Percentiles rank a stretch among this genome's conserved stretches.
Conservation (phyloP, 108 stramenopile species). For the Cylindrotheca closterium region DNA sequence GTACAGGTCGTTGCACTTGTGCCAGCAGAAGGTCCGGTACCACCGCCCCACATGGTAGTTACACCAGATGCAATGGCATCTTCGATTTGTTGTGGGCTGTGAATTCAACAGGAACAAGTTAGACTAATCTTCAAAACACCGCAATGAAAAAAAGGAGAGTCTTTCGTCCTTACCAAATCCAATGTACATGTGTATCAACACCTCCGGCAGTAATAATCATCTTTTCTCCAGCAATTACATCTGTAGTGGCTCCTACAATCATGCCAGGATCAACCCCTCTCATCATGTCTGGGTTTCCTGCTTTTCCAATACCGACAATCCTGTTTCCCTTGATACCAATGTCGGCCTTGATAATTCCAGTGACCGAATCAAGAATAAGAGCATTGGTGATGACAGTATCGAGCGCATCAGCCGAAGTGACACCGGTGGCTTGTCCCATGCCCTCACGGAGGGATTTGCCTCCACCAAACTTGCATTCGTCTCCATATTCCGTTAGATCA, state of each 20-base stretch:
- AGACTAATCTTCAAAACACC: background rate
- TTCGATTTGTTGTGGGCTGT: constrained; percentile 87
- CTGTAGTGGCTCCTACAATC: constrained; percentile 92
- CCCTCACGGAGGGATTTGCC: constrained; percentile 98
- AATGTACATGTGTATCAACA: constrained; percentile 96
- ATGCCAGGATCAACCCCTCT: constrained; percentile 77
- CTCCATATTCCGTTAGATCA: constrained; percentile 82
- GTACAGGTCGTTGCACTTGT: constrained; percentile 97
- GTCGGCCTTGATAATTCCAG: constrained; percentile 92
- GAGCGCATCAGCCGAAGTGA: constrained; percentile 61
- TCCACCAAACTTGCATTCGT: constrained; percentile 98
- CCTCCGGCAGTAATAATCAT: constrained; percentile 96
- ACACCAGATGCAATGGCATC: constrained; percentile 93
- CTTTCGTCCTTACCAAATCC: constrained; percentile 69
- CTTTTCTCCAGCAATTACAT: constrained; percentile 97
- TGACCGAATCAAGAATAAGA: constrained; percentile 86
- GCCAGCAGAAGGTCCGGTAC: constrained; percentile 94
- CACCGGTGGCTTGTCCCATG: constrained; percentile 93
- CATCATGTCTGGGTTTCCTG: constrained; percentile 98
- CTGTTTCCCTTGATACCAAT: constrained; percentile 89
- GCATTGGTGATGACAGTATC: constrained; percentile 98
- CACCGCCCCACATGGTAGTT: constrained; percentile 95
- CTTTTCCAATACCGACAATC: constrained; percentile 97
- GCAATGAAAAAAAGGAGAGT: background rate
- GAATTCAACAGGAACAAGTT: background rate